Percentiles rank a stretch among this genome's conserved stretches.
phyloP scores from a whole-genome alignment of 257 asterid species.

The Misopates orontium region DNA sequence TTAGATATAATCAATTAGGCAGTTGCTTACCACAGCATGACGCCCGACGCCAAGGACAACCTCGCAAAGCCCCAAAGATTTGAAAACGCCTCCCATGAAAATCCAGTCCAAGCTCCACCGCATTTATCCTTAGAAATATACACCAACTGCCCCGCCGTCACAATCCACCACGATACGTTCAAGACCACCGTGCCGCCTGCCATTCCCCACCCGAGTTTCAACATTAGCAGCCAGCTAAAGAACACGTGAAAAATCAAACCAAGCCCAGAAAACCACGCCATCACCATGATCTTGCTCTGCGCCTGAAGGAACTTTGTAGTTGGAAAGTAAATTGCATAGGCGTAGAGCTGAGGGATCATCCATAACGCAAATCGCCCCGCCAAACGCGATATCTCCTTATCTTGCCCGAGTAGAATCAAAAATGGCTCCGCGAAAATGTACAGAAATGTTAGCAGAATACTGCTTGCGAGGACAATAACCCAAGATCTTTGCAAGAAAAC shows the following conservation, averaged over 20 bases:
- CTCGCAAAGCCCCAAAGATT: constrained; percentile 50
- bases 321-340: constrained; percentile 56
- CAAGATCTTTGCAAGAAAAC: constrained; percentile 60
- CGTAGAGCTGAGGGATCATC: constrained; percentile 72
- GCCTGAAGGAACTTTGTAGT: constrained; percentile 63
- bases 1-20: too few species aligned
- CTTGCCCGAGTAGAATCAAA: constrained; percentile 47
- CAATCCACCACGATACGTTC: constrained; percentile 61
- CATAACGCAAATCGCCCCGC: constrained; percentile 49
- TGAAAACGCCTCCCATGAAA: constrained; percentile 46
- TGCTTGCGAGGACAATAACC: constrained; percentile 44
- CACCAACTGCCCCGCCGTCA: constrained; percentile 46
- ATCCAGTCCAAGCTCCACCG: constrained; percentile 59
- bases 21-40: constrained; percentile 47
- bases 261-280: constrained; percentile 40
- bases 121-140: constrained; percentile 55
- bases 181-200: constrained; percentile 49
- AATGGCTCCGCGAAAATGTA: constrained; percentile 45
- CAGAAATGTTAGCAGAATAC: constrained; percentile 31
- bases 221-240: constrained; percentile 59
- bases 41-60: constrained; percentile 58
- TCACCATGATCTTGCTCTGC: constrained; percentile 62
- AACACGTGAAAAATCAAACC: constrained; percentile 38
- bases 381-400: constrained; percentile 36
- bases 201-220: constrained; percentile 60